Conservation (phyloP, 1,284 basidiomycete species). For the Boletus subluridellus region DNA sequence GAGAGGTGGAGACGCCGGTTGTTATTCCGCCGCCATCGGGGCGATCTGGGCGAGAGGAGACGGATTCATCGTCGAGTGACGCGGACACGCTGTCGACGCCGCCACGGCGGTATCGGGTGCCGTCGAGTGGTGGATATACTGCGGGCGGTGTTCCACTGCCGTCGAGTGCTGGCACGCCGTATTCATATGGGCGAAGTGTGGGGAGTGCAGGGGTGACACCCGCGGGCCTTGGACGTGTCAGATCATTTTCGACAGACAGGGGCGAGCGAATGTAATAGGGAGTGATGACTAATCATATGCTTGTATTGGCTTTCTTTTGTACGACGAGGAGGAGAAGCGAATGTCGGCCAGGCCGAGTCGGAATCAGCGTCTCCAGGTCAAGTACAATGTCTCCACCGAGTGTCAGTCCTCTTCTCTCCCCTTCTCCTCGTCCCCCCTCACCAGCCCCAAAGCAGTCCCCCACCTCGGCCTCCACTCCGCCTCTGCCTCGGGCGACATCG, state of each 20-base stretch:
- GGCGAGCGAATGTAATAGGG: not conserved
- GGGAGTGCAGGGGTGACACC: slow-evolving; percentile 23
- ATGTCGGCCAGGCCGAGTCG: slow-evolving; percentile 18
- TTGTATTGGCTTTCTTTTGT: not conserved
- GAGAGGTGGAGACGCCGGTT: slow-evolving; percentile 13
- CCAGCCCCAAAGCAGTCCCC: slow-evolving; percentile 51
- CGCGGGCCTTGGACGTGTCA: slow-evolving; percentile 12
- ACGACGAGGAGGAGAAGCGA: slow-evolving; percentile 7
- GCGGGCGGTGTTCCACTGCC: slow-evolving; percentile 14
- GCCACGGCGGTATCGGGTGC: slow-evolving; percentile 21
- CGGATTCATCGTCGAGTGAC: slow-evolving; percentile 31
- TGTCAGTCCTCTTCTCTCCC: slow-evolving; percentile 44
- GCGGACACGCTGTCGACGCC: slow-evolving; percentile 30
- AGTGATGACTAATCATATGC: slow-evolving; percentile 17
- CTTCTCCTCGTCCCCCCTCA: not conserved
- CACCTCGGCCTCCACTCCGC: slow-evolving; percentile 88
- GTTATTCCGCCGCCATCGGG: slow-evolving; percentile 32
- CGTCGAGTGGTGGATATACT: slow-evolving; percentile 16
- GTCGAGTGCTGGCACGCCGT: slow-evolving; percentile 21
- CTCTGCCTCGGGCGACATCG: slow-evolving; percentile 82
- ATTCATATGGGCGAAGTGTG: slow-evolving; percentile 13
- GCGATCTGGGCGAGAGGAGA: slow-evolving; percentile 7
- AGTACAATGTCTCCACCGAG: slow-evolving; percentile 76
- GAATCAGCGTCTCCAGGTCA: slow-evolving; percentile 49
- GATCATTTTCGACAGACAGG: slow-evolving; percentile 20